Base-by-base conservation (phyloP, 2,329 filamentous ascomycete genomes). In the Peltaster fructicola region DNA sequence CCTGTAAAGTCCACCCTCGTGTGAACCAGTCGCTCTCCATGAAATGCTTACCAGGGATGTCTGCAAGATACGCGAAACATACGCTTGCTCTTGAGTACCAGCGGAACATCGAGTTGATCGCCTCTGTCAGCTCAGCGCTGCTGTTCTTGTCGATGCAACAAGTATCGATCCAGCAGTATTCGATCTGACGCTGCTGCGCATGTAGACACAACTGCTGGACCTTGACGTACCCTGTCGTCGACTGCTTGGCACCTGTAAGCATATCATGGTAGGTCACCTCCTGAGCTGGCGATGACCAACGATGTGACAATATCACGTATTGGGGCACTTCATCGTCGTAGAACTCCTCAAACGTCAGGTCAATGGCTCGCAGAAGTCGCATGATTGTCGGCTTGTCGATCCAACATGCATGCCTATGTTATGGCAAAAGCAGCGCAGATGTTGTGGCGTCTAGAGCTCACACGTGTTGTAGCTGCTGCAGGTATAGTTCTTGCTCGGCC, bases 1-100 rank as follows among this genome's bases (percentile, higher is more conserved):
- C 39, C 23, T 39, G 37, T n/a, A 40, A 26, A 8, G 38, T 40
- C 37, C 37, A 41, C 7, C 35, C 37, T 11, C 35, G 17, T 2
- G 17, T 30, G 16, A 38, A 40, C 38, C 37, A 41, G 4, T 24
- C 18, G n/a, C 33, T 34, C n/a, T 22, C 15, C 17, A 20, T 7
- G 11, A 32, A 27, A 15, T n/a, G n/a, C 15, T 15, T 16, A n/a
- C 15, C 15, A 5, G 15, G 14, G 15, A 34, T 29, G 17, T 31
- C 29, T 6, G 20, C 12, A 4, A 37, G 27, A 14, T 29, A 36
- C 8, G 26, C 36, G 15, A 30, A 30, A 19, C 34, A 37, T 13
- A 30, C 16, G 10, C 15, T 22, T 3, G 36, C 27, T 14, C 23
- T 23, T 9, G 22, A 12, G 22, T 38, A 37, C 32, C 30, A 38